Conservation (phyloP, 202 grass and related monocot genomes). For the Eragrostis tef region DNA sequence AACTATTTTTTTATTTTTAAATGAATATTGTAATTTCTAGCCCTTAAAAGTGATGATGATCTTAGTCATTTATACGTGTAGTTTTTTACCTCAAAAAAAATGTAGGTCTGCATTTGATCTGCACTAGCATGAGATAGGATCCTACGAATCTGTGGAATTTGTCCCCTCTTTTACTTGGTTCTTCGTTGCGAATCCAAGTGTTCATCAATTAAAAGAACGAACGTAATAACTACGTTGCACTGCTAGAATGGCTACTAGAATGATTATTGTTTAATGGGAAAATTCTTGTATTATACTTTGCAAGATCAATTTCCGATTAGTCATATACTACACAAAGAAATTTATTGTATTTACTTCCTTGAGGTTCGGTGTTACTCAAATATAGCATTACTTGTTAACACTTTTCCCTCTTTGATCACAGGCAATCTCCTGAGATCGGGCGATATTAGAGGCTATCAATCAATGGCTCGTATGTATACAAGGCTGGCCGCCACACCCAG, state of each 20-base stretch:
- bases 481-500: constrained; percentile 59
- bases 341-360: background rate
- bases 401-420: background rate
- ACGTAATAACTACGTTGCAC: background rate
- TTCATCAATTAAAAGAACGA: background rate
- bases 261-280: background rate
- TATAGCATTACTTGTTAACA: background rate
- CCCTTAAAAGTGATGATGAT: background rate
- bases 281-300: background rate
- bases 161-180: background rate
- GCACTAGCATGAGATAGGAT: background rate
- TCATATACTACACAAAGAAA: background rate
- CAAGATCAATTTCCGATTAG: background rate
- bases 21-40: background rate
- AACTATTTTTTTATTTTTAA: background rate
- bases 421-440: constrained; percentile 75
- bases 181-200: background rate
- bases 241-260: constrained; percentile 5
- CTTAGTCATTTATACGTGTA: background rate
- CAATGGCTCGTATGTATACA: constrained; percentile 75
- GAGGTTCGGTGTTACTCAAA: background rate
- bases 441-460: constrained; percentile 70
- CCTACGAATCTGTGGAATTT: background rate
- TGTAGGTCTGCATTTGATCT: background rate
- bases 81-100: background rate